These are phyloP conservation scores for Talaromyces sp. DNA, from an alignment of 2,329 filamentous ascomycete genomes.

Conservation along the genomic window DNA sequence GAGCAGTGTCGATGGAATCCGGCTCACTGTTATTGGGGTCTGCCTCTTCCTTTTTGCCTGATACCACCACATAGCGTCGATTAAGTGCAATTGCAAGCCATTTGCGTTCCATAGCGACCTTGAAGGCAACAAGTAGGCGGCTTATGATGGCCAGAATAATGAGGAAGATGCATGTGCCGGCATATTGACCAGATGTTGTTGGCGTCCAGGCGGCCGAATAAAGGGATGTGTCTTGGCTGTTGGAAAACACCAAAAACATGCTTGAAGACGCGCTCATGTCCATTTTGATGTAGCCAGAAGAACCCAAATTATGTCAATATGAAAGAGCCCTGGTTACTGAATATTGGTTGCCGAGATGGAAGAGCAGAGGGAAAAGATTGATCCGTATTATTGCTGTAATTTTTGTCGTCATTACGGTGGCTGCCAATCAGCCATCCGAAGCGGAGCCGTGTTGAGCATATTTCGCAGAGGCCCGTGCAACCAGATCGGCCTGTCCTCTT, in stretches of 20 bases:
- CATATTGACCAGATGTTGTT: constrained; percentile 63
- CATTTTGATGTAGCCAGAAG: constrained; percentile 10
- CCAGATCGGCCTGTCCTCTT: neutral
- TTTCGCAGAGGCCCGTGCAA: neutral
- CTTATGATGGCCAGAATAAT: constrained; percentile 67
- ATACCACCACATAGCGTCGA: constrained; percentile 71
- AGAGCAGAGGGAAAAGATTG: neutral
- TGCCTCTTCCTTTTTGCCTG: constrained; percentile 56
- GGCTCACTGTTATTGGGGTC: constrained; percentile 45
- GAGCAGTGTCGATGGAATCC: constrained; percentile 59
- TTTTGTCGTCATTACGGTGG: neutral
- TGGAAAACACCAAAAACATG: constrained; percentile 45
- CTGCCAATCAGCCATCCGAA: neutral
- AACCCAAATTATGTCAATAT: neutral
- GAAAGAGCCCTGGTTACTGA: neutral
- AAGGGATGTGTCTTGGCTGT: constrained; percentile 56
- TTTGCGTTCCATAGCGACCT: constrained; percentile 52
- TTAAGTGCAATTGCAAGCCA: constrained; percentile 69
- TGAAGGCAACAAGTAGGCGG: constrained; percentile 67
- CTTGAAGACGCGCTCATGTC: constrained; percentile 6
- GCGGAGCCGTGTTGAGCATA: neutral
- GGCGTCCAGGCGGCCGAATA: constrained; percentile 73
- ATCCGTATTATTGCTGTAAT: neutral
- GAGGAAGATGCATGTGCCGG: constrained; percentile 87
- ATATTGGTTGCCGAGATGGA: neutral